Base-by-base conservation (phyloP, 169 alveolate genomes). In the Eimeria necatrix region DNA sequence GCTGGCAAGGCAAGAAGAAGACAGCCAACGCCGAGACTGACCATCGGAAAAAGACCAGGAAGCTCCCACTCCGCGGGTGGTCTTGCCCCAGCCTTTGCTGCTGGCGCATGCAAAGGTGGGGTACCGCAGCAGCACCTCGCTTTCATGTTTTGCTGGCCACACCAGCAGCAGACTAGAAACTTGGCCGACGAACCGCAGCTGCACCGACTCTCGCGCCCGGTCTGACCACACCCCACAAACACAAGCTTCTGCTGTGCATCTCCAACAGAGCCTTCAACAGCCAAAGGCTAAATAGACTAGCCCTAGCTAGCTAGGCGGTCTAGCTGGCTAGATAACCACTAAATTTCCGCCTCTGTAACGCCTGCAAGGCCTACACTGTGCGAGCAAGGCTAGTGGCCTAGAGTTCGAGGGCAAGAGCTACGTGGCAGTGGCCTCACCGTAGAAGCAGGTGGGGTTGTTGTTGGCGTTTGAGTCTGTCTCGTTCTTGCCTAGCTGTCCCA, bases 41-140 rank as follows among this genome's bases (percentile, higher is more conserved):
- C 85, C 60, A 9, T 18, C 61, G 8, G 22, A 8, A 4, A 74
- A n/a, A 7, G 26, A 16, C 85, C 85, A 74, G 4, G 20, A 8
- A 32, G 85, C 59, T 18, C n/a, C 22, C 6, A 74, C 26, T 41
- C 85, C 85, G 9, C 85, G 53, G 26, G 85, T 41, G 14, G 26
- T 20, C 60, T 74, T 74, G 41, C 85, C 85, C 85, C 85, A 74
- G 59, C 85, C 85, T 6, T 53, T 74, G 85, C 61, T 48, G 85
- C 85, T 74, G 12, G 85, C 85, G 16, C 85, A 74, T 12, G 85
- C 85, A 46, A 74, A 74, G 32, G 20, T 46, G 8, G 85, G 85
- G 60, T 74, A 48, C 85, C 59, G 53, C 85, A 74, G 59, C 85
- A 74, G 59, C 41, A 2, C 59, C 32, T 16, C 22, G 60, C 41